These are phyloP conservation scores for Lumnitzera littorea DNA, from an alignment of 345 rosid species.

Conservation along the genomic window DNA sequence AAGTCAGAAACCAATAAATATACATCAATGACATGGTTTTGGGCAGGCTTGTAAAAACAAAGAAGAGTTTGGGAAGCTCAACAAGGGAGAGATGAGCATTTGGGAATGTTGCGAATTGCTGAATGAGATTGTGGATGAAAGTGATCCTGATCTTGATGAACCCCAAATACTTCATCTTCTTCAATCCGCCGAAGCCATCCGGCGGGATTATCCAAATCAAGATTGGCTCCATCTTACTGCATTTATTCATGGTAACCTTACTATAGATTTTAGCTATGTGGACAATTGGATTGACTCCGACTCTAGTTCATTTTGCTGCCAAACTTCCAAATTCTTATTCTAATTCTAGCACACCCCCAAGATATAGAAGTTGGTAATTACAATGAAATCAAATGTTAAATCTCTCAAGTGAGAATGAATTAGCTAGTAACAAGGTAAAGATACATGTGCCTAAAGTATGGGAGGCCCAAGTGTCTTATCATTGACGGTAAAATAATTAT, in stretches of 20 bases:
- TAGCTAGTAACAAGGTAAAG: no score
- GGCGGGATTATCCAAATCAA: constrained; percentile 45
- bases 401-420: no score
- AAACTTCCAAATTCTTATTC: no score
- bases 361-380: no score
- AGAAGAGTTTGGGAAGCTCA: constrained; percentile 35
- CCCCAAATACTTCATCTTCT: constrained; percentile 53
- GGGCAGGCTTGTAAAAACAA: constrained; percentile 40
- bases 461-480: no score
- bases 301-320: no score
- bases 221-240: constrained; percentile 67
- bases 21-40: not conserved
- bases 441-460: no score
- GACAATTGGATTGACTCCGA: no score
- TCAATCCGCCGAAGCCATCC: constrained; percentile 57
- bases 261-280: not conserved
- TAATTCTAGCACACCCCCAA: no score
- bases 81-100: constrained; percentile 44
- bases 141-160: constrained; percentile 60
- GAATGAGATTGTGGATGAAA: constrained; percentile 44
- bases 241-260: constrained; percentile 42
- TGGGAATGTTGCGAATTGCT: constrained; percentile 70
- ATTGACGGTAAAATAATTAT: no score
- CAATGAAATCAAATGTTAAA: no score
- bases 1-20: no score